These are phyloP conservation scores for Leccinum incarnatum DNA, from an alignment of 768 basidiomycete genomes.

Conservation along the genomic window DNA sequence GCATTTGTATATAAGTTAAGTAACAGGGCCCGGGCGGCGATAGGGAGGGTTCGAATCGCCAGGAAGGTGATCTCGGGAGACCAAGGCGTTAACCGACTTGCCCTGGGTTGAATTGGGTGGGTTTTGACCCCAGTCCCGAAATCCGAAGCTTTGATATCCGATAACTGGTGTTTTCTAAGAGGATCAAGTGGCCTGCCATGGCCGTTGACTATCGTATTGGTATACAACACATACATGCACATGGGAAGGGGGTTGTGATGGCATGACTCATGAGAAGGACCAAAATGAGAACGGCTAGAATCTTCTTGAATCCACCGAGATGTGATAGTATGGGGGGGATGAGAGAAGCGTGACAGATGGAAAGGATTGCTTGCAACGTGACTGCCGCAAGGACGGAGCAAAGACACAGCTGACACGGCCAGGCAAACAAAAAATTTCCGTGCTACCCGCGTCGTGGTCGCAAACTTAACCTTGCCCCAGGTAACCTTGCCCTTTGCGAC, in stretches of 20 bases:
- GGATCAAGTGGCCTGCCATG: neutral
- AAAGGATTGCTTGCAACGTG: conserved; percentile 26
- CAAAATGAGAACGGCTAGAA: conserved; percentile 14
- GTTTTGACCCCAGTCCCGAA: conserved; percentile 1
- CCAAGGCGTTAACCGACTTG: conserved; percentile 7
- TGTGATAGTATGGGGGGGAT: conserved; percentile 6
- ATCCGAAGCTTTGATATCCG: conserved; percentile 2
- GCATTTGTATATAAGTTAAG: conserved; percentile 11
- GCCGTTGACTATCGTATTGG: neutral
- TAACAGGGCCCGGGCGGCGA: conserved; percentile 11
- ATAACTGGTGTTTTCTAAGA: conserved; percentile 18
- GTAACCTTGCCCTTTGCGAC: conserved; percentile 12
- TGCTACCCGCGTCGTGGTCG: conserved; percentile 18
- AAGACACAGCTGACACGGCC: conserved; percentile 23
- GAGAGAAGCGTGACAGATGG: conserved; percentile 15
- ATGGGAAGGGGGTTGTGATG: conserved; percentile 3
- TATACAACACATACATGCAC: neutral
- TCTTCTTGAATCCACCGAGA: conserved; percentile 13
- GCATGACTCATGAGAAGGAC: conserved; percentile 4
- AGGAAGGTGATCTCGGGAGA: conserved; percentile 26
- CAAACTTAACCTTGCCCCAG: conserved; percentile 34
- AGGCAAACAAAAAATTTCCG: conserved; percentile 31
- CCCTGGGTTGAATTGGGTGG: neutral
- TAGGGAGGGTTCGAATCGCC: conserved; percentile 16
- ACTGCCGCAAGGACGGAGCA: conserved; percentile 35